phyloP scores from a whole-genome alignment of 2,329 filamentous ascomycete species.

The Ceratocystis harringtonii region DNA sequence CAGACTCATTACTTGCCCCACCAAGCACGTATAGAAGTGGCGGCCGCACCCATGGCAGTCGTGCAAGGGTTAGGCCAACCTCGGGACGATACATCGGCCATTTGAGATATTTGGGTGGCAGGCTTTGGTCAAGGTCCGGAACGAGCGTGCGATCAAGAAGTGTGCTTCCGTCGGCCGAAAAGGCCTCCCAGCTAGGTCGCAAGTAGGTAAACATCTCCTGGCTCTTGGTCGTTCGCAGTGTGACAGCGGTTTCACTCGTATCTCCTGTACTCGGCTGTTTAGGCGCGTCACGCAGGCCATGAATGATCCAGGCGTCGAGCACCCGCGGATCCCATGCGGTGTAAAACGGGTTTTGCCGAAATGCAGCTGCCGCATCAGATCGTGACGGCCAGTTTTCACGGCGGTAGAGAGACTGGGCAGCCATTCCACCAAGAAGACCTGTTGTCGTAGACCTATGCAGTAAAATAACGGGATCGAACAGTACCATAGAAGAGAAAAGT shows the following conservation, averaged over 20 bases:
- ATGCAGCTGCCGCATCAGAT: slow-evolving; percentile 48
- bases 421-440: slow-evolving; percentile 24
- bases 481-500: slow-evolving; percentile 56
- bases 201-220: slow-evolving; percentile 69
- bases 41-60: slow-evolving; percentile 47
- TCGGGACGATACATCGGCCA: slow-evolving; percentile 56
- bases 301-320: slow-evolving; percentile 54
- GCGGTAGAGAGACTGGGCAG: slow-evolving; percentile 51
- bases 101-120: slow-evolving; percentile 25
- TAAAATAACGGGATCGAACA: slow-evolving; percentile 74
- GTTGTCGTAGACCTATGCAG: slow-evolving; percentile 24
- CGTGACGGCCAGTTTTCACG: slow-evolving; percentile 73
- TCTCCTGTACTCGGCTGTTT: slow-evolving; percentile 6
- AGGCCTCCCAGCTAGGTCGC: slow-evolving; percentile 40
- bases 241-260: slow-evolving; percentile 35
- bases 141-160: slow-evolving; percentile 29
- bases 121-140: slow-evolving; percentile 31
- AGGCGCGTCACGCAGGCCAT: slow-evolving; percentile 55
- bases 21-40: slow-evolving; percentile 58
- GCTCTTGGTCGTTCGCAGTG: slow-evolving; percentile 68
- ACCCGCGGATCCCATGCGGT: slow-evolving; percentile 63
- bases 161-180: slow-evolving; percentile 25
- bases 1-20: slow-evolving; percentile 40
- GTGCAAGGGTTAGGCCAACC: slow-evolving; percentile 37
- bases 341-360: slow-evolving; percentile 57